Evolutionary conservation across 2,329 filamentous ascomycete genomes (phyloP), one percentile per base, ranked within the genome.

Genomic region (Neopestalotiopsis sp.): DNA sequence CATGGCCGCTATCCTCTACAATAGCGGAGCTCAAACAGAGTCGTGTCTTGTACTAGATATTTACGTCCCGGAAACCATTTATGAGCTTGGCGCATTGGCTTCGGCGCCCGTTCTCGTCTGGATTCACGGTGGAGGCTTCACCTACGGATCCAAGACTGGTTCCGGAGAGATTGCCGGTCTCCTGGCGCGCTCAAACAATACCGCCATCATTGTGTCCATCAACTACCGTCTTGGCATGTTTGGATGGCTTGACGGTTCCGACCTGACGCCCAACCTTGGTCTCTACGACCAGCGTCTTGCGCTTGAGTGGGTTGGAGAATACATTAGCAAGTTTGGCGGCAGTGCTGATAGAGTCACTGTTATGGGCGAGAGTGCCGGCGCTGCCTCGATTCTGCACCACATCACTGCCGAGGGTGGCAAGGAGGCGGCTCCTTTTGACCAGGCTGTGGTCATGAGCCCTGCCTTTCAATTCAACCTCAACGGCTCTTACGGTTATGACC

Each of bases 351-450:
- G 67, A 4, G 69, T 75, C 4, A 75, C 84, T 0, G 82, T 85
- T 52, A 83, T 82, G 79, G 86, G 86, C 0, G 84, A 87, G 72
- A 84, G 81, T 20, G 85, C 86, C 0, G 86, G 86, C 2, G 86
- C 79, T 0, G 83, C 85, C 3, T 80, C 77, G 20, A 83, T 85
- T 3, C 78, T 85, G 30, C 81, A 84, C 20, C 83, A 85, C 62
- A 79, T 84, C 2, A 83, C 86, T 57, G 84, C 84, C 0, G 81
- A 81, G 30, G 78, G 79, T 17, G 82, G 83, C 14, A 78, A 73
- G 12, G 30, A 67, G 17, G 20, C 14, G 3, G 66, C 67, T 3
- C 72, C 72, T 4, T 76, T 76, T 57, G 66, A 68, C 10, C 38
- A 64, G 5, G 74, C 75, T 30, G 72, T 76, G 40, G 65, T 71